Conservation (phyloP, 2,329 filamentous ascomycete genomes). For the Colletotrichum musae region DNA sequence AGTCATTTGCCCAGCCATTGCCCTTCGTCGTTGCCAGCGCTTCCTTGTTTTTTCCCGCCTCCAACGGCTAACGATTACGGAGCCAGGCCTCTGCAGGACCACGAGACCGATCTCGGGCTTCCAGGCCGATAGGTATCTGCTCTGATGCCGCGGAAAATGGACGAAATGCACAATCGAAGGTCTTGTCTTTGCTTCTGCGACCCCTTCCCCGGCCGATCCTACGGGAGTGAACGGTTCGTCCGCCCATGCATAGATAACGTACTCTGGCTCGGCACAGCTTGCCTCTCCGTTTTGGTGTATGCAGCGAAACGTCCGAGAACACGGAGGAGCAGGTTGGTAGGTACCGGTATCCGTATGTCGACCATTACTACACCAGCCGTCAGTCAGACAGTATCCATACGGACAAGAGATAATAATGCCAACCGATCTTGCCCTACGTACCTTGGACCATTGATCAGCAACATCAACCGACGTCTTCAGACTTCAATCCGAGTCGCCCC, state of each 20-base stretch:
- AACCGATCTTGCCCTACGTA: not conserved
- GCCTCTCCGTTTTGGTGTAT: constrained; percentile 6
- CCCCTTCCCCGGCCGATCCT: constrained; percentile 8
- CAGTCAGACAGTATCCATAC: no score
- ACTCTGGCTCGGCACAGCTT: not conserved
- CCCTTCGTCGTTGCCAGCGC: constrained; percentile 20
- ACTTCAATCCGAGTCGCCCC: constrained; percentile 26
- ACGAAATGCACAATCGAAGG: constrained; percentile 18
- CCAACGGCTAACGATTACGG: constrained; percentile 8
- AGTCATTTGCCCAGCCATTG: constrained; percentile 29
- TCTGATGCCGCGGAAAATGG: constrained; percentile 11
- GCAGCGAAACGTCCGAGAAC: constrained; percentile 11
- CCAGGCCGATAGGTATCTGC: constrained; percentile 2
- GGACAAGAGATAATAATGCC: no score
- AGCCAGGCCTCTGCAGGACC: constrained; percentile 31
- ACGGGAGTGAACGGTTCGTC: not conserved
- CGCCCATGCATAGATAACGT: not conserved
- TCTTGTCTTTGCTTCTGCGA: constrained; percentile 19
- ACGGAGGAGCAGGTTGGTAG: not conserved
- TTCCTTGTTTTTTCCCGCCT: constrained; percentile 24
- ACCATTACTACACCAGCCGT: no score
- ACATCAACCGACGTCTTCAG: not conserved
- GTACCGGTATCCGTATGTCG: no score
- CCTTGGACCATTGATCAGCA: not conserved
- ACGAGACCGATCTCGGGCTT: constrained; percentile 25